These are phyloP conservation scores for California macrophylla DNA, from an alignment of 441 rosid species.

Conservation along the genomic window DNA sequence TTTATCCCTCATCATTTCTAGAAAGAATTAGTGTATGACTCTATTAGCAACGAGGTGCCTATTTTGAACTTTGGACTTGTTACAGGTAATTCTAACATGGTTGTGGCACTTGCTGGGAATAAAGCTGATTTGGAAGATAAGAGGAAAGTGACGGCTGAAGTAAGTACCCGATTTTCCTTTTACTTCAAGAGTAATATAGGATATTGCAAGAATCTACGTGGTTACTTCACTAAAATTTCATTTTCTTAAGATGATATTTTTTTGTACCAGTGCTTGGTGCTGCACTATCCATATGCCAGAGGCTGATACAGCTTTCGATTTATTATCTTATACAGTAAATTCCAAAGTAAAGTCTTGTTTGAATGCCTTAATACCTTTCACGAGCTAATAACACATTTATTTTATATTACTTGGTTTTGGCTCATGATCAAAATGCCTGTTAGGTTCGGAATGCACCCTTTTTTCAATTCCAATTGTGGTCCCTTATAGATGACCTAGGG, in stretches of 20 bases:
- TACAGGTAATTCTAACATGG: conserved; percentile 39
- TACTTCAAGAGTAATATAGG: background rate
- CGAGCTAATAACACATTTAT: no score
- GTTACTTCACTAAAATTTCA: background rate
- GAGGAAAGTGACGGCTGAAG: conserved; percentile 41
- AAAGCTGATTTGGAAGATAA: conserved; percentile 38
- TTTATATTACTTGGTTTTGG: background rate
- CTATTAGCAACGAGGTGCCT: background rate
- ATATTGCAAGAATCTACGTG: conserved; percentile 1
- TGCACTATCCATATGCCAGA: background rate
- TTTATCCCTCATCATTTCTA: background rate
- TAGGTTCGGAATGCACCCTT: no score
- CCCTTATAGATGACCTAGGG: no score
- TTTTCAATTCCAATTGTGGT: no score
- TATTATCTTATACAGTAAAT: no score
- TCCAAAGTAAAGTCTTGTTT: no score
- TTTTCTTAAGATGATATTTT: background rate
- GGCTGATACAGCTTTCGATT: background rate
- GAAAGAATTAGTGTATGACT: background rate
- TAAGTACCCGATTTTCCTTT: conserved; percentile 17
- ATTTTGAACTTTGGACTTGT: conserved; percentile 7
- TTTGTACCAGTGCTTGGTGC: background rate
- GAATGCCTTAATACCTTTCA: no score
- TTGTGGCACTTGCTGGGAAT: conserved; percentile 44
- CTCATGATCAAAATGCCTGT: background rate